Base-by-base conservation (phyloP, 495 filamentous ascomycete genomes). In the Aspergillus sclerotioniger region DNA sequence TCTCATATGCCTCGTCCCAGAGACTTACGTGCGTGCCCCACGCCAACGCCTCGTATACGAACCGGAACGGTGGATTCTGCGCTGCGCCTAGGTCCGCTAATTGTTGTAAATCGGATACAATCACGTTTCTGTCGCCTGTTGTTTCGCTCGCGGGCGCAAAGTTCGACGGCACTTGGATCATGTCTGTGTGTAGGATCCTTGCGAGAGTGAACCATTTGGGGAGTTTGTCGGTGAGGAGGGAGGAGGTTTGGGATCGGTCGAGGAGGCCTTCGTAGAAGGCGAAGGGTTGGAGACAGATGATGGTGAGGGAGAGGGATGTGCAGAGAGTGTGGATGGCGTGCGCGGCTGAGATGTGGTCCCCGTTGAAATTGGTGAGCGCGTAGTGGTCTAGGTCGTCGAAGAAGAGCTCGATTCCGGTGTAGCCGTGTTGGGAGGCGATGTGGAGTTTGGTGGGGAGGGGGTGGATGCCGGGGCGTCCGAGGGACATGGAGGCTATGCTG, bases 231-330 rank as follows among this genome's bases (percentile, higher is more conserved):
- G 58, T 63, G 19, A 91, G 71, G 9, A 83, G 74, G 28, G 71
- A 59, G n/a, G 70, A 70, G 61, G 89, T 86, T 51, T 83, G 77
- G 7, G 70, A 59, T 10, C 86, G 81, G 74, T 91, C 86, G 10
- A 85, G 45, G 0, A 92, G 78, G 3, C 89, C 90, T 62, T 91
- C 89, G 73, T 90, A 91, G 72, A 90, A 85, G 72, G 82, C 80
- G 71, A 92, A 91, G 10, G 90, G 90, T 68, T 93, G 89, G 3
- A 93, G 78, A 56, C 87, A 86, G 62, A 92, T 74, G 58, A 92
- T 85, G 39, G 70, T 69, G 53, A 93, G 76, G 17, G 70, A 66
- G 43, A 86, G 78, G 1, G 76, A 76, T 44, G 80, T 71, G 69
- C 87, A 90, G 32, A 88, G 73, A 0, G 63, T 58, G 9, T 72